These are phyloP conservation scores for Chlorophyllum brunneum DNA, from an alignment of 768 basidiomycete species.

Conservation along the genomic window DNA sequence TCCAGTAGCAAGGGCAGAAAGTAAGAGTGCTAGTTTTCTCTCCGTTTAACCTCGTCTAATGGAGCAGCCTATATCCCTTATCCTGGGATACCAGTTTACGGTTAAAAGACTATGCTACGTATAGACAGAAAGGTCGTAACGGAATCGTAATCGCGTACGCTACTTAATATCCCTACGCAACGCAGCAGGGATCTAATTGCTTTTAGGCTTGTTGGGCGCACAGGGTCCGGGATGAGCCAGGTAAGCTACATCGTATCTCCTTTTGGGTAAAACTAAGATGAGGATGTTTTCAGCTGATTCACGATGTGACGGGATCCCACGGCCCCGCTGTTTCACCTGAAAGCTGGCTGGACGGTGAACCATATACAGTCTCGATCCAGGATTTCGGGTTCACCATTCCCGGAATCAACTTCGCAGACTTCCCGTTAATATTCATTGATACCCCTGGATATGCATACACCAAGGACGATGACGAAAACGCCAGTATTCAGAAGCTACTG, in stretches of 20 bases:
- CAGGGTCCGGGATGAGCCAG: not conserved
- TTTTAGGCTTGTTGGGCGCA: not conserved
- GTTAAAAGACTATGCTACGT: too few species aligned
- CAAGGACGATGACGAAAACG: not conserved
- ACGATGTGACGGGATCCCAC: not conserved
- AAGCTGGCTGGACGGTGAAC: not conserved
- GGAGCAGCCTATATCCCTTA: too few species aligned
- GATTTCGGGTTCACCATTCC: not conserved
- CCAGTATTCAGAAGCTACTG: not conserved
- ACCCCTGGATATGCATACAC: slow-evolving; percentile 1
- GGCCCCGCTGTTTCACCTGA: not conserved
- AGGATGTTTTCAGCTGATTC: not conserved
- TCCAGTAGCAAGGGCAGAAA: not conserved
- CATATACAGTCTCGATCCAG: not conserved
- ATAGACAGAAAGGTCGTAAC: too few species aligned
- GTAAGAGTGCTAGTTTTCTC: too few species aligned
- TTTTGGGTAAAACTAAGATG: not conserved
- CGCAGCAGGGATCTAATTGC: too few species aligned
- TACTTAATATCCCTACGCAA: too few species aligned
- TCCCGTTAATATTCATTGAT: not conserved
- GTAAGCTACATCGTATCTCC: not conserved
- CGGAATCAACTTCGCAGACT: not conserved
- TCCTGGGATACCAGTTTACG: too few species aligned
- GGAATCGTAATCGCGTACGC: too few species aligned
- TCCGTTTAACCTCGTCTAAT: too few species aligned